Percentiles rank a stretch among this genome's conserved stretches.
phyloP scores from a whole-genome alignment of 1,139 yeast species.

The Hemisphaericaspora lyxosophila region DNA sequence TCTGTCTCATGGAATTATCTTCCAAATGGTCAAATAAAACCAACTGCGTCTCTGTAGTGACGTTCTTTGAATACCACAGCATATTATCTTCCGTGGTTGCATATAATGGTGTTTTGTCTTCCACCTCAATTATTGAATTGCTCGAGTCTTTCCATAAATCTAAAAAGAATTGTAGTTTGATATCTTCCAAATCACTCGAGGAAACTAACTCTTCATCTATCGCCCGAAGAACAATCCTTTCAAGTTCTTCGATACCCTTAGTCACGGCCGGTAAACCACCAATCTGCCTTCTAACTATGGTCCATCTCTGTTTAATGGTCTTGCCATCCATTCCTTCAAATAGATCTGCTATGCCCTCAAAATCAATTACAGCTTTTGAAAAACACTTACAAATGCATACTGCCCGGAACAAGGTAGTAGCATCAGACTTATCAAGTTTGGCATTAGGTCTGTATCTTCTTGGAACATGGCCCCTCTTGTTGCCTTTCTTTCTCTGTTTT shows the following conservation, averaged over 20 bases:
- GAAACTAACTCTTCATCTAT: slow-evolving; percentile 51
- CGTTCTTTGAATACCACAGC: slow-evolving; percentile 26
- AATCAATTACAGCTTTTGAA: slow-evolving; percentile 51
- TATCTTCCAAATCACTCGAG: slow-evolving; percentile 44
- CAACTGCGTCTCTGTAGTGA: slow-evolving; percentile 22
- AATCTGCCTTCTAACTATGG: slow-evolving; percentile 51
- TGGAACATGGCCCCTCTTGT: slow-evolving; percentile 4
- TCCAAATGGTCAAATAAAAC: slow-evolving; percentile 39
- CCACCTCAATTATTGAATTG: slow-evolving; percentile 26
- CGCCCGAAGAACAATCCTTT: slow-evolving; percentile 50
- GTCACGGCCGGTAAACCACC: slow-evolving; percentile 55
- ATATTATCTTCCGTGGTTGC: slow-evolving; percentile 27
- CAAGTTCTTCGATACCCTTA: slow-evolving; percentile 60
- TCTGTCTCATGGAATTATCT: slow-evolving; percentile 54
- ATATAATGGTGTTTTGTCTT: slow-evolving; percentile 39
- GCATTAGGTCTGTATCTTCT: slow-evolving; percentile 21
- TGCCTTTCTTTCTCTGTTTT: slow-evolving; percentile 12
- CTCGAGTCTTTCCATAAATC: slow-evolving; percentile 60
- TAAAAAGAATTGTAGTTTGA: slow-evolving; percentile 50
- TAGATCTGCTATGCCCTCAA: slow-evolving; percentile 51
- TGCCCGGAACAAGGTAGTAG: slow-evolving; percentile 52
- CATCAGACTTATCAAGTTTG: slow-evolving; percentile 44
- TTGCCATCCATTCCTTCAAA: slow-evolving; percentile 39
- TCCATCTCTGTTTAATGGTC: slow-evolving; percentile 60
- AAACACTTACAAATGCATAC: slow-evolving; percentile 64